Base-by-base conservation (phyloP, 108 stramenopile genomes). In the Ochromonas danica region DNA sequence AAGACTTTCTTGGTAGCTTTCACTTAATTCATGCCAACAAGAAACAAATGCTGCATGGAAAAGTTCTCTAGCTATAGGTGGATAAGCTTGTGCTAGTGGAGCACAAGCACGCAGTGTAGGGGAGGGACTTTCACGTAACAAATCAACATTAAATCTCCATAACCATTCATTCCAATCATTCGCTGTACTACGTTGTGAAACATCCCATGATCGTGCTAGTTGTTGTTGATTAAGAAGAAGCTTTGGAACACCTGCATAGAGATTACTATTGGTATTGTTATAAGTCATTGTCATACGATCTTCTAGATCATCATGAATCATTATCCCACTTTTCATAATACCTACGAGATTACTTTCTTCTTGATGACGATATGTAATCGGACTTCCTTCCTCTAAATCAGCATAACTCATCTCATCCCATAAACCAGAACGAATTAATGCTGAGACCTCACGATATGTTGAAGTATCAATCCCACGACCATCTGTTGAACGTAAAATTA, bases 131-230 rank as follows among this genome's bases (percentile, higher is more conserved):
- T 99, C 94, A n/a, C 95, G 90, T 35, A 99, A 84, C 1, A 99
- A 88, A 77, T 96, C 91, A 43, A 97, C 90, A 40, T 91, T 87
- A 43, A 99, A 87, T 0, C 94, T 79, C 0, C 95, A 85, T 87
- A 97, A 93, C 98, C 98, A 99, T 79, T 96, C 95, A 65, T 89
- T 89, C 96, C 97, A 99, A 81, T 99, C 98, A 40, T 95, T 95
- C 45, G 90, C 80, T 1, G 98, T 93, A 14, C 88, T 82, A 57
- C 91, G 85, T 80, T 95, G 92, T 0, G 90, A 87, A 36, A 94
- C 94, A 79, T 97, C 93, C 96, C 98, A 97, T 31, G 94, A 87
- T 71, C 88, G 84, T 61, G 92, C 85, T 60, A 99, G 87, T 62
- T 92, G 81, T 0, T 61, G 40, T 78, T 92, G 86, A 79, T 93